Conservation (phyloP, 805 yeast genomes). For the Yarrowia sp. region DNA sequence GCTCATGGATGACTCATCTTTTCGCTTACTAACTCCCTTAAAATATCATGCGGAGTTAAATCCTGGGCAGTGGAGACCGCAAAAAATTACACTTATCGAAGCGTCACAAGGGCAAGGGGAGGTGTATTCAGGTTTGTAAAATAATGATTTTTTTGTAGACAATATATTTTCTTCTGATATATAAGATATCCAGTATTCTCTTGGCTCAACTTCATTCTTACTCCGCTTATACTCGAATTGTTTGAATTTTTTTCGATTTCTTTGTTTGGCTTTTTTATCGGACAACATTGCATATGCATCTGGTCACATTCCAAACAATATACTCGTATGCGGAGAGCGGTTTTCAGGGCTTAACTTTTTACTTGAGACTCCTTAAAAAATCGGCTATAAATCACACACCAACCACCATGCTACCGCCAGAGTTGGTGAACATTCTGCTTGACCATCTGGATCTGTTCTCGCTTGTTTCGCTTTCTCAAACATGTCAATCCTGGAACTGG, state of each 20-base stretch:
- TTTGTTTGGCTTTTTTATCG: neutral
- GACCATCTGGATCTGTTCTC: neutral
- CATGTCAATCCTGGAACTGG: neutral
- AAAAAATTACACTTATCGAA: constrained; percentile 5
- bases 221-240: neutral
- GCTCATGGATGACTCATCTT: neutral
- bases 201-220: neutral
- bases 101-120: neutral
- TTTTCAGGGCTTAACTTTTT: neutral
- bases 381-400: neutral
- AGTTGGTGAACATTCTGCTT: neutral
- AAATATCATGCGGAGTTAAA: neutral
- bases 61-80: neutral
- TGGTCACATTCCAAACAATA: neutral
- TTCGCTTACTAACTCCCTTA: neutral
- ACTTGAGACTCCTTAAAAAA: neutral
- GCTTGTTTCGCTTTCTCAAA: neutral
- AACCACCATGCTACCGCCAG: neutral
- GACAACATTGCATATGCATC: neutral
- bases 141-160: neutral
- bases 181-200: neutral
- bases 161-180: neutral
- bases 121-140: too few relatives aligned
- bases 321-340: neutral
- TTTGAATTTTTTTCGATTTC: neutral